Evolutionary conservation across 805 yeast genomes (phyloP).

Genomic region (Yamadazyma nakazawae): DNA sequence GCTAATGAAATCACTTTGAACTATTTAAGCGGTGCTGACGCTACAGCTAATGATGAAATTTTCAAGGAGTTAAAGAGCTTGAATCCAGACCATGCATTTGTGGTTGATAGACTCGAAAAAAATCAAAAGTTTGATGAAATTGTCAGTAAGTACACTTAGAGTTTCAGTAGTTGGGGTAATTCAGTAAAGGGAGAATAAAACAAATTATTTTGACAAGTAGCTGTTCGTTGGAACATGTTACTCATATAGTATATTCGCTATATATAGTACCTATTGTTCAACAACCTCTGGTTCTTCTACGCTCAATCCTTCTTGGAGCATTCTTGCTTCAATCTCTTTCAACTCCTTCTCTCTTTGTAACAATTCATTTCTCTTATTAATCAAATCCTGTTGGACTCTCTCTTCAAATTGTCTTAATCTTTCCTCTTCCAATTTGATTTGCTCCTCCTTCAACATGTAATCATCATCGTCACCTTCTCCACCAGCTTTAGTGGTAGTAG

Average conservation of each 20-base stretch:
- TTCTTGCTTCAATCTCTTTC: constrained; percentile 72
- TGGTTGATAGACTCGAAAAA: constrained; percentile 60
- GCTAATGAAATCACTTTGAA: constrained; percentile 66
- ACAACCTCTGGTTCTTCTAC: constrained; percentile 24
- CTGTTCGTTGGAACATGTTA: neutral
- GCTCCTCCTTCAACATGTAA: constrained; percentile 73
- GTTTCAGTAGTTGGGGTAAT: neutral
- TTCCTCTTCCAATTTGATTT: constrained; percentile 85
- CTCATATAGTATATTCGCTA: neutral
- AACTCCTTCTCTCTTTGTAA: constrained; percentile 82
- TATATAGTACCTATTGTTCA: neutral
- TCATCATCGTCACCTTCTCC: constrained; percentile 17
- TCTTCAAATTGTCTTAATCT: constrained; percentile 82
- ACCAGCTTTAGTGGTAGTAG: constrained; percentile 7
- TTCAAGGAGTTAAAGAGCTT: constrained; percentile 43
- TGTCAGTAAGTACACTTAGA: constrained; percentile 50
- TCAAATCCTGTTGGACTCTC: constrained; percentile 82
- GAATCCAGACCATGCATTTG: constrained; percentile 55
- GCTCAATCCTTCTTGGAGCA: constrained; percentile 54
- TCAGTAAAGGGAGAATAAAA: too few species aligned
- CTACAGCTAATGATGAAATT: constrained; percentile 45
- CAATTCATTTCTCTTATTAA: constrained; percentile 76
- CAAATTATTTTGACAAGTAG: too few species aligned
- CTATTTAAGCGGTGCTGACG: constrained; percentile 39
- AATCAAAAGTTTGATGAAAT: constrained; percentile 63